phyloP scores from a whole-genome alignment of 495 filamentous ascomycete genomes.

The Hyaloscypha variabilis region DNA sequence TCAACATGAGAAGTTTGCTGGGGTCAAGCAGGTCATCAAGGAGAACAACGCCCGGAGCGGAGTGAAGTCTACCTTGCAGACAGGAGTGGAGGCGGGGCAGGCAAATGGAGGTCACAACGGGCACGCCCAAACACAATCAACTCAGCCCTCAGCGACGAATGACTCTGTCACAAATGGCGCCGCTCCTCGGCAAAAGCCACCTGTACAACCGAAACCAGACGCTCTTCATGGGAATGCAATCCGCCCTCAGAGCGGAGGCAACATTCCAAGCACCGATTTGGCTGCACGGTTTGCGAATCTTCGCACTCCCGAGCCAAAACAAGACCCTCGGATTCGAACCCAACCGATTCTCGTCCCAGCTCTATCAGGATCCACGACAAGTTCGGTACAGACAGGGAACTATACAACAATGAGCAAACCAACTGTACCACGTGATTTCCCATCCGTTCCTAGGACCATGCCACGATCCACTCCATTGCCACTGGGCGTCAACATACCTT shows the following conservation, averaged over 20 bases:
- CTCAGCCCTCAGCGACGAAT: neutral
- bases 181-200: slow-evolving; percentile 43
- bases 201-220: slow-evolving; percentile 64
- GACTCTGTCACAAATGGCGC: neutral
- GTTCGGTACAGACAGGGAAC: neutral
- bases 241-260: slow-evolving; percentile 18
- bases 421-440: slow-evolving; percentile 60
- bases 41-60: slow-evolving; percentile 64
- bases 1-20: slow-evolving; percentile 49
- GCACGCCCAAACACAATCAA: slow-evolving; percentile 13
- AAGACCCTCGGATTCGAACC: slow-evolving; percentile 44
- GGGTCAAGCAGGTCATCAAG: slow-evolving; percentile 68
- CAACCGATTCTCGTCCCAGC: slow-evolving; percentile 35
- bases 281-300: slow-evolving; percentile 61
- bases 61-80: slow-evolving; percentile 29
- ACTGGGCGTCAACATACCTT: slow-evolving; percentile 49
- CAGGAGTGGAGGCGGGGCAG: neutral
- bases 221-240: slow-evolving; percentile 59
- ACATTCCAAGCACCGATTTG: slow-evolving; percentile 43
- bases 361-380: neutral
- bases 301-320: slow-evolving; percentile 38
- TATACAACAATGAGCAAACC: slow-evolving; percentile 38
- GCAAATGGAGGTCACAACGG: slow-evolving; percentile 13
- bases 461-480: slow-evolving; percentile 38
- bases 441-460: slow-evolving; percentile 41